Evolutionary conservation across 1,284 basidiomycete species (phyloP), one percentile per base, ranked within the genome.

Genomic region (Pseudozyma pruni): DNA sequence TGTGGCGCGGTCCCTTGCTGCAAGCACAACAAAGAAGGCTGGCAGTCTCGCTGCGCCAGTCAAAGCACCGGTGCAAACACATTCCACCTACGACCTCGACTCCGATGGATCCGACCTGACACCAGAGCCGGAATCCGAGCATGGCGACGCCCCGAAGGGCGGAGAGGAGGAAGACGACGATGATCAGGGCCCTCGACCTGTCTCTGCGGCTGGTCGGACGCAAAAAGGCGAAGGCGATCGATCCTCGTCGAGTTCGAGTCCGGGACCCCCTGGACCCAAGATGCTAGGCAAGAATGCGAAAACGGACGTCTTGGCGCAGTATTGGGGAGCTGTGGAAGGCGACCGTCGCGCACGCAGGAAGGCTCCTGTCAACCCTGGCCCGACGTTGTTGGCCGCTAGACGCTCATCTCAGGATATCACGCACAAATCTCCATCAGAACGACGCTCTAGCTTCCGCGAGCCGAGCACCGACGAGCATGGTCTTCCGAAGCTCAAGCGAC

Each of bases 221-320:
- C 52, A 57, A 32, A 27, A 57, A 10, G 54, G 34, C 14, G 44
- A 53, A n/a, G 27, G 40, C 8, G 59, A 55, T 35, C 31, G 59
- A 6, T 58, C 58, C 3, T 72, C 69, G 19, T 56, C 63, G 17
- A 63, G 67, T 44, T 37, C 54, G 8, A 71, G 68, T 39, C 68
- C 72, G 16, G 67, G 66, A 33, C 75, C 72, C 10, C 49, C 62
- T 14, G 79, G 75, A 7, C 80, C 80, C 14, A 75, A 77, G 60
- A 81, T 81, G 70, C 66, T 82, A 2, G 80, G 80, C 27, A 79
- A 80, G 42, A 67, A 76, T 14, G 80, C 80, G 23, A 76, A 75
- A 52, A 79, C 78, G 6, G 80, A 81, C 34, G 74, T 77, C 10
- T 41, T 82, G 29, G 80, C 80, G 1, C 59, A 73, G 20, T 80